phyloP scores from a whole-genome alignment of 1,284 basidiomycete species.

The Termitomyces sp. region DNA sequence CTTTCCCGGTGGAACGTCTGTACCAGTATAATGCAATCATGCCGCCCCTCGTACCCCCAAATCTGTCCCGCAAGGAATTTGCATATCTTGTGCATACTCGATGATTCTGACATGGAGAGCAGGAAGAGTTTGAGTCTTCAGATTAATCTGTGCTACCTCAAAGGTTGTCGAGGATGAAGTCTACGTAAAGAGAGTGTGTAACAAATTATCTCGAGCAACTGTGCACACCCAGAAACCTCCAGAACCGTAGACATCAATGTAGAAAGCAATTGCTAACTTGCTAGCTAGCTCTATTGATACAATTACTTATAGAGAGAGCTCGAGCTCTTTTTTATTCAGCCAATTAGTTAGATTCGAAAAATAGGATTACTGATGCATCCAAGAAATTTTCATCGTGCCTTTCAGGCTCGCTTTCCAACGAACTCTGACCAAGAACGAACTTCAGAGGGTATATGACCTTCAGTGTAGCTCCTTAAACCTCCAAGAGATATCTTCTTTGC shows the following conservation, averaged over 20 bases:
- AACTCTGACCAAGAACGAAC: constrained; percentile 91
- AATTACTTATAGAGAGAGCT: constrained; percentile 17
- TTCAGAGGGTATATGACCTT: constrained; percentile 91
- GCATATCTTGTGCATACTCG: background rate
- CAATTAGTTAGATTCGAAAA: constrained; percentile 4
- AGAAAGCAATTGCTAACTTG: background rate
- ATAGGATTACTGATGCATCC: constrained; percentile 3
- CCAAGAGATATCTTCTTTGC: constrained; percentile 85
- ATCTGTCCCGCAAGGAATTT: background rate
- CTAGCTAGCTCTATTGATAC: constrained; percentile 9
- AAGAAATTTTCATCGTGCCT: background rate
- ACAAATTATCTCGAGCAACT: constrained; percentile 40
- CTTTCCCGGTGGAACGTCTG: constrained; percentile 64
- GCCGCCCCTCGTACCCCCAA: constrained; percentile 44
- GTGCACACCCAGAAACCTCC: constrained; percentile 44
- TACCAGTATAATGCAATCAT: constrained; percentile 66
- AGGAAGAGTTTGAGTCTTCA: constrained; percentile 53
- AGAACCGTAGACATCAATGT: constrained; percentile 13
- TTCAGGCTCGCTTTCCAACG: constrained; percentile 56
- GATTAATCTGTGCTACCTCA: constrained; percentile 26
- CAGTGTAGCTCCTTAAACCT: constrained; percentile 77
- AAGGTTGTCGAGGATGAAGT: too few species aligned
- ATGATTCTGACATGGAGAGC: constrained; percentile 24
- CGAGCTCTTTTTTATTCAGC: constrained; percentile 11
- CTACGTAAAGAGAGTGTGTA: constrained; percentile 20